Evolutionary conservation across 1,284 basidiomycete species (phyloP).

Genomic region (Pseudozyma sp.): DNA sequence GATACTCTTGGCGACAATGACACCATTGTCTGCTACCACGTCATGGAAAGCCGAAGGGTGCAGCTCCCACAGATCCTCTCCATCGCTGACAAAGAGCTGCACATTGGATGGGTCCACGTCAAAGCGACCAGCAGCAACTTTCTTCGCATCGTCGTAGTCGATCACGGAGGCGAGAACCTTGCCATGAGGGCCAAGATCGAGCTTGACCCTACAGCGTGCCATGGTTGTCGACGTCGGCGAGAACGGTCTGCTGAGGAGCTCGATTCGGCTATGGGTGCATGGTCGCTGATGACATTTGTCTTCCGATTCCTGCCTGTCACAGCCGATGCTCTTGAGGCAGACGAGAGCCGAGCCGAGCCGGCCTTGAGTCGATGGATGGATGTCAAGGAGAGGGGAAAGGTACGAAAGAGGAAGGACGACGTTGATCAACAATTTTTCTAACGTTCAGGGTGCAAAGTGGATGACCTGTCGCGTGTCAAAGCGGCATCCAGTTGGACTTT

Average conservation of each 20-base stretch:
- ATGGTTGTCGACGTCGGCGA: not conserved
- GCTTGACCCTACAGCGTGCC: slow-evolving; percentile 40
- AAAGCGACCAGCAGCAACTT: slow-evolving; percentile 34
- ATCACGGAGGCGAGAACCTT: slow-evolving; percentile 42
- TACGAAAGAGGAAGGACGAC: too few species aligned
- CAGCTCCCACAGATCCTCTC: slow-evolving; percentile 45
- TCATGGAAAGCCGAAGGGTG: slow-evolving; percentile 43
- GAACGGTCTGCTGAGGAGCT: too few species aligned
- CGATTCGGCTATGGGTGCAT: not conserved
- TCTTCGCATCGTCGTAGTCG: slow-evolving; percentile 34
- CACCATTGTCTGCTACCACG: slow-evolving; percentile 34
- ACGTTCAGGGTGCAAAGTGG: too few species aligned
- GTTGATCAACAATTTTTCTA: not conserved
- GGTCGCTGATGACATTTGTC: not conserved
- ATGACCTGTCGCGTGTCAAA: too few species aligned
- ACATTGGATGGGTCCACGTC: slow-evolving; percentile 10
- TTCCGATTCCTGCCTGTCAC: too few species aligned
- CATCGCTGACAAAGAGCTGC: slow-evolving; percentile 39
- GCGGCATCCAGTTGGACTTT: too few species aligned
- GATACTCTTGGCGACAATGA: slow-evolving; percentile 32
- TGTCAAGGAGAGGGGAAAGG: too few species aligned
- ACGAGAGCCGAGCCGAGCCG: too few species aligned
- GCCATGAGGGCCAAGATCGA: slow-evolving; percentile 41
- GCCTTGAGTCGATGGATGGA: too few species aligned
- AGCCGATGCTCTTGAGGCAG: too few species aligned